Base-by-base conservation (phyloP, 768 basidiomycete genomes). In the Lentinula guzmanii region DNA sequence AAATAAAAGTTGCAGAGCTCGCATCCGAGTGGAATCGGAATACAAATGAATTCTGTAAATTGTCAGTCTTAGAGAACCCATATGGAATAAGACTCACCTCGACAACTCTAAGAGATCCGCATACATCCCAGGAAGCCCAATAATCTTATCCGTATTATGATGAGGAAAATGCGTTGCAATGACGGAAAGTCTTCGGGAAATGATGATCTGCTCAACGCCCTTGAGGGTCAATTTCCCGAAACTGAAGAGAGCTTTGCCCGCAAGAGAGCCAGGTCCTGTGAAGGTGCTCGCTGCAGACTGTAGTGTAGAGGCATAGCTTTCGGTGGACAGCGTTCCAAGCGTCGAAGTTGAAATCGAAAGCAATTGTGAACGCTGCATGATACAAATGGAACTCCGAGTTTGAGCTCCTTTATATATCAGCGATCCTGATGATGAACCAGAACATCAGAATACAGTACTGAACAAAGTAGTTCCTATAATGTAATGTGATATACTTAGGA, bases 101-200 rank as follows among this genome's bases (percentile, higher is more conserved):
- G 58, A 48, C 15, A 59, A 18, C 11, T 59, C 58, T 33, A 59
- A 16, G 35, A 59, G 48, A 33, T 59, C 58, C 33, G 33, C 46
- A 37, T 59, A 59, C 58, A 59, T 59, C 9, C 7, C 41, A 37
- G 37, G 7, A 11, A 59, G 50, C 35, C 45, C 45, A 11, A n/a
- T 9, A 28, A 56, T 50, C 0, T 13, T 51, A 18, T 48, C 45
- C 3, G 13, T 24, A 50, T 46, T 24, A 35, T 18, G 48, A 46
- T 59, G 58, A n/a, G 58, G 58, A 33, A 59, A 59, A 24, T 59
- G 28, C 18, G 58, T 15, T 15, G 45, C 37, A 7, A 59, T 59
- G 34, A 33, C 31, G 18, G 16, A 33, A 35, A 59, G 45, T 16
- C 58, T 28, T 45, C 48, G 58, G 28, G 43, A 59, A n/a, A 59